These are phyloP conservation scores for Ophiocordyceps australis DNA, from an alignment of 2,329 filamentous ascomycete genomes.

Conservation along the genomic window DNA sequence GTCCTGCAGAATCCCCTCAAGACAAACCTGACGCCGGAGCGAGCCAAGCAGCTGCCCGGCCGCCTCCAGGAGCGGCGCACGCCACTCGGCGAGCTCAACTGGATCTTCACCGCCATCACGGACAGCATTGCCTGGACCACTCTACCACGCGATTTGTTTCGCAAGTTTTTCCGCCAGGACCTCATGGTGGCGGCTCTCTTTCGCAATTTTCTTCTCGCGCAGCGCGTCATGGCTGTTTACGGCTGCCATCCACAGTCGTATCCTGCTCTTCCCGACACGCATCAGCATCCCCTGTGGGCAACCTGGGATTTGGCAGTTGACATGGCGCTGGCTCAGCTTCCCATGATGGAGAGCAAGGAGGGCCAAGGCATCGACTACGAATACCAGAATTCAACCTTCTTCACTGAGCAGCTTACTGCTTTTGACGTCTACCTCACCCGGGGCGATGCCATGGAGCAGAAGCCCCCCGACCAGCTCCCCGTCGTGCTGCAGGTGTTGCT, in stretches of 20 bases:
- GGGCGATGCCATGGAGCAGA: constrained; percentile 63
- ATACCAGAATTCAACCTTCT: constrained; percentile 89
- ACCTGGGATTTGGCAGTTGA: constrained; percentile 97
- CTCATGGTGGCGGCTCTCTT: constrained; percentile 98
- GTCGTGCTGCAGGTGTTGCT: constrained; percentile 91
- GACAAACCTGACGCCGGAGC: constrained; percentile 53
- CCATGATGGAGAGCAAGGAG: constrained; percentile 66
- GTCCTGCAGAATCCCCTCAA: constrained; percentile 74
- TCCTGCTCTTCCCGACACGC: constrained; percentile 81
- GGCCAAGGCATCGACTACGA: constrained; percentile 62
- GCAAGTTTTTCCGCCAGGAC: constrained; percentile 93
- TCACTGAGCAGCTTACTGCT: constrained; percentile 89
- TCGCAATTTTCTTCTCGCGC: constrained; percentile 84
- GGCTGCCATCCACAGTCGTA: constrained; percentile 90
- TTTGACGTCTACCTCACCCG: constrained; percentile 89
- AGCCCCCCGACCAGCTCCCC: constrained; percentile 82
- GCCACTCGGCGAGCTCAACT: constrained; percentile 88
- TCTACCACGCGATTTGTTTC: constrained; percentile 74
- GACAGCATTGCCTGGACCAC: constrained; percentile 99
- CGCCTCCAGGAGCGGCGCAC: constrained; percentile 84
- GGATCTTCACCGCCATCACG: constrained; percentile 98
- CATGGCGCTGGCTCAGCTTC: constrained; percentile 79
- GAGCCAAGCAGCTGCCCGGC: constrained; percentile 78
- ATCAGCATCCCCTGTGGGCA: constrained; percentile 87
- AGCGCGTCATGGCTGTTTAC: constrained; percentile 91